Evolutionary conservation across 2,329 filamentous ascomycete genomes (phyloP), one percentile per base, ranked within the genome.

Genomic region (Sphaceloma murrayae): DNA sequence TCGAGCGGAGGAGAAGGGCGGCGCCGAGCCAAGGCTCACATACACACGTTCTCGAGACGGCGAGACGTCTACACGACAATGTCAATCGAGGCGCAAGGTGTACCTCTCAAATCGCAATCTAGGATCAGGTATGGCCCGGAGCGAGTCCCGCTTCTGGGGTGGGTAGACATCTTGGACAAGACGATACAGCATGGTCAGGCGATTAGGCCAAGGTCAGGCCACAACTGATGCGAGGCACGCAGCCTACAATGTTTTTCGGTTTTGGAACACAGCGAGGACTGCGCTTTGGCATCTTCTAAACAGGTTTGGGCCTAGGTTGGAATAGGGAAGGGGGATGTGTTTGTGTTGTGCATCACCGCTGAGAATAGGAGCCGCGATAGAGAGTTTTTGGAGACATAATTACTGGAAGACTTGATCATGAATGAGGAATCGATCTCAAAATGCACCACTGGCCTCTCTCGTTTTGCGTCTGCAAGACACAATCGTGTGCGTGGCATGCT

Each of bases 11-110:
- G 36, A 40, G 36, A 18, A 17, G 21, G 19, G 19, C 40, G 19
- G 40, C 40, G 40, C 40, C 40, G 40, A 43, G 40, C 40, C 26
- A 14, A n/a, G 40, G 40, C 40, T 43, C 40, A 43, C 21, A 17
- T 42, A 22, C 6, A 18, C 7, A 27, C 11, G 11, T 11, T 27
- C 24, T 16, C 27, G 24, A 16, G 36, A 22, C 10, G 30, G 24
- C n/a, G 17, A 18, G 16, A 18, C 7, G 4, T 5, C 33, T 11
- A 34, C 11, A 34, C n/a, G n/a, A n/a, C 31, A 17, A 34, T 34
- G n/a, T 9, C n/a, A n/a, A 34, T 34, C 14, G n/a, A n/a, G n/a
- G n/a, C n/a, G n/a, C n/a, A n/a, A n/a, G n/a, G n/a, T n/a, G n/a
- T n/a, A n/a, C n/a, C n/a, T n/a, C n/a, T n/a, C n/a, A n/a, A n/a